Conservation (phyloP, 352 stramenopile genomes). For the Thalassiosira hispida region DNA sequence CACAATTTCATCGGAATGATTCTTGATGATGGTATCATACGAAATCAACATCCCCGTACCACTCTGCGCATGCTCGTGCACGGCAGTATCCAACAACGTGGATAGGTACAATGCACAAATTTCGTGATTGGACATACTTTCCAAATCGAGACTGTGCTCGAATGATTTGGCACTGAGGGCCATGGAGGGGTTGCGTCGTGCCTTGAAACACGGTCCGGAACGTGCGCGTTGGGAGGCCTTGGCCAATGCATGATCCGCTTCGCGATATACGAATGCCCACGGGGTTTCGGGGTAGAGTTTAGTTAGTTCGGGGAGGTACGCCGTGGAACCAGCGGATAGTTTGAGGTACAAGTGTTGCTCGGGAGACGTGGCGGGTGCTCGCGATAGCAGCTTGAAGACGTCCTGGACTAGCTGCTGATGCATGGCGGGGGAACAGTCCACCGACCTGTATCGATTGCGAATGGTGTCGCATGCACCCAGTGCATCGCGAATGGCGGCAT, state of each 20-base stretch:
- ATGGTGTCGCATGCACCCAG: conserved; percentile 13
- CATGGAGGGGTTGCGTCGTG: conserved; percentile 10
- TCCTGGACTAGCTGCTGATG: conserved; percentile 11
- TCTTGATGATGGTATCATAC: conserved; percentile 17
- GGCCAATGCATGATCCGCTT: conserved; percentile 21
- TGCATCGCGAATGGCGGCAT: conserved; percentile 7
- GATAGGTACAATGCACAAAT: conserved; percentile 32
- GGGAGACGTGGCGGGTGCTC: not conserved
- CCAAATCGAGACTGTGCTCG: conserved; percentile 4
- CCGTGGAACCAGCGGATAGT: conserved; percentile 1
- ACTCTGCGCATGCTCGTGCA: conserved; percentile 1
- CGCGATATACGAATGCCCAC: conserved; percentile 29
- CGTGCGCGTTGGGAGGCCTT: conserved; percentile 17
- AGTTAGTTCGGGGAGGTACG: conserved; percentile 10
- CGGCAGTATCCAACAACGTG: conserved; percentile 15
- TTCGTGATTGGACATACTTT: conserved; percentile 24
- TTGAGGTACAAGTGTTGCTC: conserved; percentile 28
- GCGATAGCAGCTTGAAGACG: conserved; percentile 17
- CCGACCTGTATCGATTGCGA: conserved; percentile 4
- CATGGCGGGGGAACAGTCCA: not conserved
- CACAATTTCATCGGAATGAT: not conserved
- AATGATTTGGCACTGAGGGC: not conserved
- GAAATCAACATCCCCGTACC: conserved; percentile 32
- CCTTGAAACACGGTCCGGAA: conserved; percentile 11
- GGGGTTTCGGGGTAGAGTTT: conserved; percentile 1